phyloP scores from a whole-genome alignment of 345 rosid genomes.

The Eutrema heterophyllum region DNA sequence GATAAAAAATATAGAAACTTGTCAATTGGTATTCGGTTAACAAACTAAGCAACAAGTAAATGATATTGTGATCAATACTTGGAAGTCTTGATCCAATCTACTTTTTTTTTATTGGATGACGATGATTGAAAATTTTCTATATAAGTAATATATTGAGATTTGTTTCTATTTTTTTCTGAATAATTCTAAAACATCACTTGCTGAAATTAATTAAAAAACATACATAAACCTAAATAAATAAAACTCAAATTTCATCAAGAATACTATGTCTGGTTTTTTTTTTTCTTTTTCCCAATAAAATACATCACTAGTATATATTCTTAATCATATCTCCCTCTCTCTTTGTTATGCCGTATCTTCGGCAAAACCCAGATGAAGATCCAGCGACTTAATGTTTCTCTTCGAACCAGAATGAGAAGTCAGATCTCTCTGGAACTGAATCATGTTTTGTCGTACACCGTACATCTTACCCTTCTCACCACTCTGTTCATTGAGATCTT shows the following conservation, averaged over 20 bases:
- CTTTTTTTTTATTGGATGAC: background rate
- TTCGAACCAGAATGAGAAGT: constrained; percentile 34
- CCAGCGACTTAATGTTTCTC: constrained; percentile 50
- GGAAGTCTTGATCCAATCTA: background rate
- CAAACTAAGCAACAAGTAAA: constrained; percentile 3
- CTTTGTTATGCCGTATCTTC: constrained; percentile 11
- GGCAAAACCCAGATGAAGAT: constrained; percentile 60
- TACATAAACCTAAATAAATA: background rate
- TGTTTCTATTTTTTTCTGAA: background rate
- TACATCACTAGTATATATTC: background rate
- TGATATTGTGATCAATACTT: background rate
- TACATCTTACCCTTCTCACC: constrained; percentile 34
- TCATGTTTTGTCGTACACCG: constrained; percentile 35
- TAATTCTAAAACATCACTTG: background rate
- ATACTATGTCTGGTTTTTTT: constrained; percentile 14
- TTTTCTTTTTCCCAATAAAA: background rate
- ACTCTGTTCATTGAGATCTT: constrained; percentile 34
- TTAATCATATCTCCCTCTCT: background rate
- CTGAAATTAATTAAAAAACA: background rate
- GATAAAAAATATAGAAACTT: background rate
- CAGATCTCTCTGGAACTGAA: constrained; percentile 30
- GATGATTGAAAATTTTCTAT: background rate
- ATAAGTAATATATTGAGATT: background rate
- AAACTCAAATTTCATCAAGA: constrained; percentile 20
- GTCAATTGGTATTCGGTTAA: background rate